These are phyloP conservation scores for Seiridium unicorne DNA, from an alignment of 2,329 filamentous ascomycete genomes.

Conservation along the genomic window DNA sequence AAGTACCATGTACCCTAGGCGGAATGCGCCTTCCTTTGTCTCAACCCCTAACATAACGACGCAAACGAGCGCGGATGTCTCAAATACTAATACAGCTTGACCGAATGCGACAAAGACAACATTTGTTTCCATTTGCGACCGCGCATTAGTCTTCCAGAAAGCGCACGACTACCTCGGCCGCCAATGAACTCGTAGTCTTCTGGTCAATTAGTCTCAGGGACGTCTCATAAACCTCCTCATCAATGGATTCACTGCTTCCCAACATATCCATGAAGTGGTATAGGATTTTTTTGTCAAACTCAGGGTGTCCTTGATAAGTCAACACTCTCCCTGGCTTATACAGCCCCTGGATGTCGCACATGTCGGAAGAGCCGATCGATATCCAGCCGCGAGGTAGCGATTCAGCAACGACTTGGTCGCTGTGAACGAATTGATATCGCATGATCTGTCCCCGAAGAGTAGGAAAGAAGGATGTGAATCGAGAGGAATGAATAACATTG, in stretches of 20 bases:
- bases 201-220: neutral
- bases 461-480: conserved; percentile 8
- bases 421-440: conserved; percentile 11
- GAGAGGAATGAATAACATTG: neutral
- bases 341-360: conserved; percentile 9
- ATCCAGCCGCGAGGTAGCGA: conserved; percentile 8
- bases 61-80: neutral
- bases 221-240: neutral
- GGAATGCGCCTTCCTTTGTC: neutral
- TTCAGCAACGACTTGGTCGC: conserved; percentile 6
- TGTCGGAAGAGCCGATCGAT: conserved; percentile 5
- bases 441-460: neutral
- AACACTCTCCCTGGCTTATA: conserved; percentile 10
- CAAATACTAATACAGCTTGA: neutral
- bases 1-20: neutral
- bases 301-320: conserved; percentile 12
- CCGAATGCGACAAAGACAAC: neutral
- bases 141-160: conserved; percentile 1
- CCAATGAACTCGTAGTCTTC: neutral
- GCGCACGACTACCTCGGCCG: neutral
- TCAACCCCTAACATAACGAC: neutral
- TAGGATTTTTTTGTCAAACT: conserved; percentile 9
- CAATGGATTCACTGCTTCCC: neutral
- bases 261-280: conserved; percentile 5
- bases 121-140: neutral